Percentiles rank a stretch among this genome's conserved stretches.
Conservation (phyloP, 495 filamentous ascomycete species). For the Penicillium soppii region DNA sequence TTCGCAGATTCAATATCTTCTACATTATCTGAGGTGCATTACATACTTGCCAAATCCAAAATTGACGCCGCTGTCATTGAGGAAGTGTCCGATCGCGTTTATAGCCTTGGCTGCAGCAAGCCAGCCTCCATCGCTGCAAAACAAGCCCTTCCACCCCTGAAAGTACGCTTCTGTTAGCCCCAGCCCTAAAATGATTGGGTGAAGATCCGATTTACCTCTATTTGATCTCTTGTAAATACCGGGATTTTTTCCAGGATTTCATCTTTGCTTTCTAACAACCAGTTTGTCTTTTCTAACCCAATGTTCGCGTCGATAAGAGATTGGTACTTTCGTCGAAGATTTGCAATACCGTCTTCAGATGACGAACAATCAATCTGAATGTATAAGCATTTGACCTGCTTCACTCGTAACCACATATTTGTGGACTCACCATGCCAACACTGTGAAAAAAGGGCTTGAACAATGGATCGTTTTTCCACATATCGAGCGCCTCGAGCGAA, state of each 20-base stretch:
- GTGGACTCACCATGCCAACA: conserved; percentile 22
- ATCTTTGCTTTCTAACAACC: conserved; percentile 10
- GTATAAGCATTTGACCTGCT: not conserved
- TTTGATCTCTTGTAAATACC: conserved; percentile 11
- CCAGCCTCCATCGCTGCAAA: conserved; percentile 19
- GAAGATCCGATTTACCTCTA: conserved; percentile 6
- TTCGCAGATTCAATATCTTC: not conserved
- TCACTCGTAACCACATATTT: not conserved
- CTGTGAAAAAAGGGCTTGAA: conserved; percentile 47
- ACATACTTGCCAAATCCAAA: conserved; percentile 18
- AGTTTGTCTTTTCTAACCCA: conserved; percentile 18
- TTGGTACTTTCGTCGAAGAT: conserved; percentile 10
- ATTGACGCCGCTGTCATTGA: conserved; percentile 14
- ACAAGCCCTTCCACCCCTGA: conserved; percentile 20
- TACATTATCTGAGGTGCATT: not conserved
- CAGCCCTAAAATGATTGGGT: not conserved
- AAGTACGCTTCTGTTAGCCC: not conserved
- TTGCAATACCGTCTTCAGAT: conserved; percentile 14
- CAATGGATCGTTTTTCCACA: conserved; percentile 45
- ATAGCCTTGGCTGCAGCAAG: conserved; percentile 23
- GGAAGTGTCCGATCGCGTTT: conserved; percentile 15
- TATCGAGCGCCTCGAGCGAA: conserved; percentile 31
- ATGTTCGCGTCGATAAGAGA: conserved; percentile 14
- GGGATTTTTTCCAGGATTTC: conserved; percentile 12
- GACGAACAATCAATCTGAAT: conserved; percentile 20